Base-by-base conservation (phyloP, 768 basidiomycete species). In the Suillus subaureus region DNA sequence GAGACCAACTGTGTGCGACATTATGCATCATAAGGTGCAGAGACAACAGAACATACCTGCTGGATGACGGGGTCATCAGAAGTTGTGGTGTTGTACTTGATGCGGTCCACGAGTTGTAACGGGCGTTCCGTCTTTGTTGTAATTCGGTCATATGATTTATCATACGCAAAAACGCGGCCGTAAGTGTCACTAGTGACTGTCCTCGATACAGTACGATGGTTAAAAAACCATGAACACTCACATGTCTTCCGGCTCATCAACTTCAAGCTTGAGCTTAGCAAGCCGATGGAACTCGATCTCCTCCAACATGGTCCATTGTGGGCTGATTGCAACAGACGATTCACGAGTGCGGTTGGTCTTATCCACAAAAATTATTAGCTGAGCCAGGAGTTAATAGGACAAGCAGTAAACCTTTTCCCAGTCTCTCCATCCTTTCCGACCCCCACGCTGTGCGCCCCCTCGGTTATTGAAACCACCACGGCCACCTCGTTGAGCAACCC, bases 11-110 rank as follows among this genome's bases (percentile, higher is more conserved):
- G 71, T 33, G 33, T n/a, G 55, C 63, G 39, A 26, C 64, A 65
- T 57, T 35, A 62, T 67, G 49, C 66, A 57, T 13, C 62, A 60
- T 56, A 66, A 47, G 8, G 21, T 28, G 28, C 58, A 33, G 65
- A 26, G n/a, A 62, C n/a, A 55, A 1, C 37, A 13, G 64, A 33
- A 61, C 76, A 68, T 74, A 93, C 94, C 79, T 94, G 88, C 78
- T 94, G 93, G 67, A 99, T 97, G 77, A 99, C 85, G 4, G 97
- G 97, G 75, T 99, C 97, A 71, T 99, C 97, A 18, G 95, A 96
- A 26, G 97, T 98, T 0, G 97, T 97, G 21, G 95, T 91, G 77
- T 99, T 99, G 80, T 97, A 99, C 74, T 94, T 92, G 77, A 97
- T 92, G 65, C 95, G 91, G 78, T 99, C 97, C 64, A 96, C 87